Evolutionary conservation across 208 protist species (phyloP).

Genomic region (Porcisia deanei): DNA sequence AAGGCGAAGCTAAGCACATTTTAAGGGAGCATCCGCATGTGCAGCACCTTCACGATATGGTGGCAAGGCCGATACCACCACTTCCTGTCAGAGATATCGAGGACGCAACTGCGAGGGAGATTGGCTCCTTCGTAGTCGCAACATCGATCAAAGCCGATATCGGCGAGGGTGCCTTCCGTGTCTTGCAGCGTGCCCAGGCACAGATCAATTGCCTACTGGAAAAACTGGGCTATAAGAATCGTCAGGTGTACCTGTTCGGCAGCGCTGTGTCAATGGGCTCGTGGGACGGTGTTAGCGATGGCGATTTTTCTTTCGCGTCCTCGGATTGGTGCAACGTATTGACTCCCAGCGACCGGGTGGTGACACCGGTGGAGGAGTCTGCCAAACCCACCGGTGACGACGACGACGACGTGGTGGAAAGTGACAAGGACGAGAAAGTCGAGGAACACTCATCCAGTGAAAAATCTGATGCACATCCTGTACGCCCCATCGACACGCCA

Average conservation of each 20-base stretch:
- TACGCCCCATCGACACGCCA: background rate
- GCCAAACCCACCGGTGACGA: slow-evolving; percentile 5
- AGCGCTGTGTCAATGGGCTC: slow-evolving; percentile 70
- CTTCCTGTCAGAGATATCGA: background rate
- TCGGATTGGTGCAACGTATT: slow-evolving; percentile 7
- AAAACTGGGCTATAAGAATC: background rate
- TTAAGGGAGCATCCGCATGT: slow-evolving; percentile 38
- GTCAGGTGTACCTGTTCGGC: slow-evolving; percentile 69
- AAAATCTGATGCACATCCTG: background rate
- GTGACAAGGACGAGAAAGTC: background rate
- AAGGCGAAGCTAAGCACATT: slow-evolving; percentile 12
- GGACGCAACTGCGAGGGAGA: background rate
- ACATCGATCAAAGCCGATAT: slow-evolving; percentile 40
- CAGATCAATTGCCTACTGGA: slow-evolving; percentile 46
- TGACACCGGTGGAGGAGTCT: background rate
- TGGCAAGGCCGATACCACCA: background rate
- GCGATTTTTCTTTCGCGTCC: slow-evolving; percentile 65
- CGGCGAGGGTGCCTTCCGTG: slow-evolving; percentile 43
- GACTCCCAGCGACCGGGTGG: background rate
- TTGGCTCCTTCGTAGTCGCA: slow-evolving; percentile 44
- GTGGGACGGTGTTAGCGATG: slow-evolving; percentile 81
- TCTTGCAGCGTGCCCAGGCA: slow-evolving; percentile 41
- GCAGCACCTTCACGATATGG: slow-evolving; percentile 7
- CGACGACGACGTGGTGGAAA: background rate
- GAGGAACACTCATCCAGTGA: background rate